Base-by-base conservation (phyloP, 139 green algal species). In the Coccomyxa sp. region DNA sequence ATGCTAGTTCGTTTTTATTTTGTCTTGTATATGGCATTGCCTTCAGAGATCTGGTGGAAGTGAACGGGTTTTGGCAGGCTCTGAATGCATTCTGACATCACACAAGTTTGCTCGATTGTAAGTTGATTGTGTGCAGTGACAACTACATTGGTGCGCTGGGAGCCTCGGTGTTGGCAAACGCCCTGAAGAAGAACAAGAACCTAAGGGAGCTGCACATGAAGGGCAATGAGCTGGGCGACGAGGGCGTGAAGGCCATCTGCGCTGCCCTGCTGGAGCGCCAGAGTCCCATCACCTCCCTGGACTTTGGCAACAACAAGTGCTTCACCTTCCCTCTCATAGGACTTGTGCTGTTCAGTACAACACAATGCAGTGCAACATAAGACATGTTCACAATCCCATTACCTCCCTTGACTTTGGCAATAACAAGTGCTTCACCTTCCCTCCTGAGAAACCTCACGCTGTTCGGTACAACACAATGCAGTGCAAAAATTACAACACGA, bases 141-240 rank as follows among this genome's bases (percentile, higher is more conserved):
- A 98, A 98, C 84, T 98, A 98, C 84, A 82, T 94, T 27, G 93
- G 92, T 10, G 86, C 85, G 10, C 77, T 93, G 23, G 94, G 94
- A 21, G 92, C 90, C 0, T 86, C 85, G 23, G 88, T 93, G 58
- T 88, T 98, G 76, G 94, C 89, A 11, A 89, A 94, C 27, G 96
- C 93, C 0, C 84, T 99, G 59, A 83, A 85, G 68, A 31, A 87
- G 38, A 98, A 99, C 90, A 91, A 31, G 14, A 82, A 80, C 4
- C 79, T 98, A 9, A 79, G 88, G 87, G 92, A 97, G 87, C 89
- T 99, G 80, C 87, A 90, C 51, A 85, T 99, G 51, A 96, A 96
- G 89, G 97, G 97, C 67, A 99, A 99, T 85, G 93, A 96, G 51
- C 89, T 99, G 51, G 95, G 94, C 0, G 92, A 99, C 68, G 90